phyloP scores from a whole-genome alignment of 495 filamentous ascomycete species.

The Neohortaea acidophila region DNA sequence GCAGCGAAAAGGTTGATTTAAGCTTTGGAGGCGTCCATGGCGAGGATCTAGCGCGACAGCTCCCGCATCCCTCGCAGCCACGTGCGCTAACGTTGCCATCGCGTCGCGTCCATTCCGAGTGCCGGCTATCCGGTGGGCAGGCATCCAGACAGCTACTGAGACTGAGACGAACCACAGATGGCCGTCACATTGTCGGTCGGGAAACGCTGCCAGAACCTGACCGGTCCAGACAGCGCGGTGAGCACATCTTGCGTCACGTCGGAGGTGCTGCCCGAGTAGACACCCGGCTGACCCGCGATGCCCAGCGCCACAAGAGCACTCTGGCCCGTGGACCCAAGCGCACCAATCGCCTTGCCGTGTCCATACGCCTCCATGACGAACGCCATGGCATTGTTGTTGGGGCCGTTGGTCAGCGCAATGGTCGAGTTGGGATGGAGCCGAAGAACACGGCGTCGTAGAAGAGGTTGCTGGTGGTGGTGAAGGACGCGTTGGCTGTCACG shows the following conservation, averaged over 20 bases:
- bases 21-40: too few relatives aligned
- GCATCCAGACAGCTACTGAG: too few relatives aligned
- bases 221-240: conserved; percentile 1
- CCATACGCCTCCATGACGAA: conserved; percentile 3
- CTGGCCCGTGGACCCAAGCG: not conserved
- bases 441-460: conserved; percentile 10
- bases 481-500: conserved; percentile 1
- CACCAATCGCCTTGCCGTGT: conserved; percentile 6
- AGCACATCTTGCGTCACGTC: not conserved
- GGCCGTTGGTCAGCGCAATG: not conserved
- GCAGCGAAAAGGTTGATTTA: too few relatives aligned
- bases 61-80: too few relatives aligned
- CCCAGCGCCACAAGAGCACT: not conserved
- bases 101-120: too few relatives aligned
- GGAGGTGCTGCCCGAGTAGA: not conserved
- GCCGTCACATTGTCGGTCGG: not conserved
- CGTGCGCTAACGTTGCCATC: too few relatives aligned
- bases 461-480: conserved; percentile 5
- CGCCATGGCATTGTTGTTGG: not conserved
- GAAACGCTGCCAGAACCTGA: not conserved
- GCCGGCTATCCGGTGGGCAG: too few relatives aligned
- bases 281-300: not conserved
- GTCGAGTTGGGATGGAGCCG: not conserved
- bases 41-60: too few relatives aligned
- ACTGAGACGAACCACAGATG: conserved; percentile 3